Base-by-base conservation (phyloP, 768 basidiomycete species). In the Cystofilobasidium macerans region DNA sequence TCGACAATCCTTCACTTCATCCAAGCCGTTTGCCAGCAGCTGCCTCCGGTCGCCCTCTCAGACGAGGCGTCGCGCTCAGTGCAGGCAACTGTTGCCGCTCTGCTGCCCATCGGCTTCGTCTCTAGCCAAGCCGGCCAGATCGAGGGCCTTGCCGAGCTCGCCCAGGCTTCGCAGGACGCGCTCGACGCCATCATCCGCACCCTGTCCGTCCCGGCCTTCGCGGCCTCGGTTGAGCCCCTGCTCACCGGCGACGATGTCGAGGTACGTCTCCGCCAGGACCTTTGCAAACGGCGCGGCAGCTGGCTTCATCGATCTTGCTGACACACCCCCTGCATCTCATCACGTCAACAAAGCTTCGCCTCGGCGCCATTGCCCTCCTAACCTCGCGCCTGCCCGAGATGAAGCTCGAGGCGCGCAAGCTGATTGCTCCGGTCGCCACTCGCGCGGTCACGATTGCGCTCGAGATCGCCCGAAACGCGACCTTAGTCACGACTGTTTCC, bases 201-300 rank as follows among this genome's bases (percentile, higher is more conserved):
- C 48, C 84, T 93, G 77, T 81, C 86, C 11, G 89, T 85, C 2
- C 73, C 77, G 35, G 82, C 86, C 70, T 93, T 94, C 76, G 69
- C 72, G 16, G 71, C 73, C 16, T 71, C 69, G 2, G 62, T 72
- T 24, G 66, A 64, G 30, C 71, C 70, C 67, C 69, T 72, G 12
- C 70, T 73, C 61, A 63, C 68, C 51, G 43, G 70, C 32, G 67
- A 62, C 22, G 40, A 63, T n/a, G 13, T 48, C 48, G 35, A 68
- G 59, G 65, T 67, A 33, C 28, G 65, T 61, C 14, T 6, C 12
- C 12, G 13, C 12, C 32, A 35, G 33, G 16, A 3, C 26, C 3
- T 3, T 58, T 35, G 13, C 33, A 8, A 7, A 3, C 5, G 2
- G 5, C 4, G 42, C 42, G 40, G 18, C 18, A 6, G 24, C 43